Evolutionary conservation across 179 eudicot genomes (phyloP), one percentile per base, ranked within the genome.

Genomic region (Corrigiola litoralis): DNA sequence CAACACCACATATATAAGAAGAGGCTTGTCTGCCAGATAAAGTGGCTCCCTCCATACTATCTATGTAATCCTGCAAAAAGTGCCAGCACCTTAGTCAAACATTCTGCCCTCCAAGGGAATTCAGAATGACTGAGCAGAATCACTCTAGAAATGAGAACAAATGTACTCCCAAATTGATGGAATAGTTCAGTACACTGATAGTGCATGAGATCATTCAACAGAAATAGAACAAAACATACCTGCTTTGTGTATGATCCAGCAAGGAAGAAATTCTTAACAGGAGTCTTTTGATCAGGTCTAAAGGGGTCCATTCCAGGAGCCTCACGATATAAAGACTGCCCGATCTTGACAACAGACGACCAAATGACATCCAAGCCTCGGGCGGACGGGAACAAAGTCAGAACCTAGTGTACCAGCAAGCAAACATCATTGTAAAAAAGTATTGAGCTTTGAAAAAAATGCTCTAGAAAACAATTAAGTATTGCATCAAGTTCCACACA

Each of bases 31-130:
- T 85, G 24, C 98, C 98, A 3, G 98, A 92, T 7, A 92, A 72
- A n/a, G 98, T 92, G n/a, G 98, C 98, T 1, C 97, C 98, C 72
- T 92, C 98, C 98, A 92, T 92, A 73, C 98, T 92, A 64, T 92
- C 98, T 52, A 92, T 90, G 72, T 92, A 92, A 63, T 92, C 98
- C 98, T 92, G 81, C 28, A 18, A 58, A 32, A 63, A n/a, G 61
- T 32, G 20, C 34, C 37, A 5, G 37, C 62, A 45, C 31, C 31
- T 11, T 21, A 38, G 33, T 29, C n/a, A 60, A 13, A 38, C 52
- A 50, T 7, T 59, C 32, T 25, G n/a, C 16, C 9, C 6, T 56
- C 17, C 12, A 5, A 47, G 17, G 13, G 4, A 20, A 10, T 42
- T 20, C 1, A 12, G 5, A 29, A 17, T 14, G 32, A 24, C 13